Evolutionary conservation across 1,139 yeast genomes (phyloP), one percentile per base, ranked within the genome.

Genomic region (Sugiyamaella grinbergsii): DNA sequence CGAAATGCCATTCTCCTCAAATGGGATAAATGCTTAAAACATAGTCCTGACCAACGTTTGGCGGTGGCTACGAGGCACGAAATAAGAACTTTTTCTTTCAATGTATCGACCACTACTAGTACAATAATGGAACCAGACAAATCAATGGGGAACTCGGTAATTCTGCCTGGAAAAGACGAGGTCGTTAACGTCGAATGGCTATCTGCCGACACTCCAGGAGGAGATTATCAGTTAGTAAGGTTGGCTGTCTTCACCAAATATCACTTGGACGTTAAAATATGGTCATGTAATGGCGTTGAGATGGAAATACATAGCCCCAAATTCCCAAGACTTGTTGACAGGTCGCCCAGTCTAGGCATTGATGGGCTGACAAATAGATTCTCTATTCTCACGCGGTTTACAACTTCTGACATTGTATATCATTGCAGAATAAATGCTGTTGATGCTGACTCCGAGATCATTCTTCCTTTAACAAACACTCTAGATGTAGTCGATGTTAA

Each of bases 241-340:
- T 47, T 61, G 31, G 56, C 51, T 0, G 58, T 58, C 4, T 58
- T 57, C 33, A 48, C 62, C 16, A 48, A 38, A 32, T 37, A 43
- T 22, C 54, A 54, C 3, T 42, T 60, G 40, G 47, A 40, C 15
- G 57, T 50, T 2, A 31, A 51, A 10, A 39, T 61, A 2, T 60
- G 63, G 62, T 54, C 61, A 10, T 53, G 62, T 11, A 59, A 57
- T 28, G 61, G 61, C 5, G 33, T 54, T 5, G 65, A 60, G 22
- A 34, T 48, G 38, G 56, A 52, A 13, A 34, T 61, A 11, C 39
- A 47, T 3, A 48, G 50, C 23, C 64, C 64, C 6, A 61, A 59
- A 37, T n/a, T 44, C 33, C 11, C 56, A 13, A 28, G 34, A 22
- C 20, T 54, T 13, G 26, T 57, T 5, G 15, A 39, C 28, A 22